Conservation (phyloP, 306 rosid species). For the Crotalaria pallida region DNA sequence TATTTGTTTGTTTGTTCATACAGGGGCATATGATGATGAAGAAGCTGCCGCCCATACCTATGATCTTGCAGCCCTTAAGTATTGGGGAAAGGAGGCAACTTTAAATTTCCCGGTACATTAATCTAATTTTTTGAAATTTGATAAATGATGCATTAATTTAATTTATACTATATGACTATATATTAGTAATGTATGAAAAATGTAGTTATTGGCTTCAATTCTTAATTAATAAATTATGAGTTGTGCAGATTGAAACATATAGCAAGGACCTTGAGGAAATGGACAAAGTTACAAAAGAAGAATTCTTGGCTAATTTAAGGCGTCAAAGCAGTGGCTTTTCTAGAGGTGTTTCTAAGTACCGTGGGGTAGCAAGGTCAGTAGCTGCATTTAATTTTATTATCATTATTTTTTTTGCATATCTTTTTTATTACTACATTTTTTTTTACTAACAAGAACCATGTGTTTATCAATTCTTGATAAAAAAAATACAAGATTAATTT, state of each 20-base stretch:
- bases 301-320: constrained; percentile 74
- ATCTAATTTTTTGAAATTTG: too few relatives aligned
- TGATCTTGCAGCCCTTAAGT: constrained; percentile 94
- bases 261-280: constrained; percentile 67
- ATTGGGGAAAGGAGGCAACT: constrained; percentile 74
- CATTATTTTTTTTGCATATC: too few relatives aligned
- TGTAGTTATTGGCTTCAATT: not conserved
- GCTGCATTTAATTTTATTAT: too few relatives aligned
- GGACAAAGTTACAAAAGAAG: constrained; percentile 59
- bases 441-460: not conserved
- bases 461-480: not conserved
- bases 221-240: not conserved
- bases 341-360: constrained; percentile 87
- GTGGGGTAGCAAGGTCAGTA: constrained; percentile 91
- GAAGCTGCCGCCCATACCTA: constrained; percentile 90
- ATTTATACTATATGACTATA: not conserved
- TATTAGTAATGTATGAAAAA: not conserved
- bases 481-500: not conserved
- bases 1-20: too few relatives aligned
- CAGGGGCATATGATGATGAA: constrained; percentile 87
- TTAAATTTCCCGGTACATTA: constrained; percentile 74
- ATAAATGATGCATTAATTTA: not conserved
- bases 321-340: constrained; percentile 86
- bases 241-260: constrained; percentile 56
- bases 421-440: not conserved